A percentile compares a stretch with the other conserved stretches of the same genome.
These are phyloP conservation scores for Boletus eberwhitei DNA, from an alignment of 768 basidiomycete species.

Conservation along the genomic window DNA sequence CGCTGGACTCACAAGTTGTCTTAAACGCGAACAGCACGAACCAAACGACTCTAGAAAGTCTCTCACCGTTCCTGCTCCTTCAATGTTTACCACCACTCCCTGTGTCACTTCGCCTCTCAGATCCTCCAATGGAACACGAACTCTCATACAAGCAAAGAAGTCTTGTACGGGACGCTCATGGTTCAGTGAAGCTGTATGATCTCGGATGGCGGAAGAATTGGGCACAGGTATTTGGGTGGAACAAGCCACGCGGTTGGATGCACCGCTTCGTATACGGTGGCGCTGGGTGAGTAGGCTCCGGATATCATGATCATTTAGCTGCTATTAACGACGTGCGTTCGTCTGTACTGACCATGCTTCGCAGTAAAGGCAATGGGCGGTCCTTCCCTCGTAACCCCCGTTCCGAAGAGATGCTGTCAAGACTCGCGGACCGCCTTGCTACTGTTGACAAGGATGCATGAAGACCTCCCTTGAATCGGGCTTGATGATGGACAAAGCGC, in stretches of 20 bases:
- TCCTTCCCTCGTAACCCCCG: constrained; percentile 66
- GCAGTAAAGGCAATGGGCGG: constrained; percentile 63
- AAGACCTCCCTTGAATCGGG: background rate
- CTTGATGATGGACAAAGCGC: background rate
- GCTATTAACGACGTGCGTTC: background rate
- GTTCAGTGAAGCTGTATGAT: constrained; percentile 61
- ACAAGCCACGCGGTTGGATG: constrained; percentile 48
- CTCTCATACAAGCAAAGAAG: constrained; percentile 62
- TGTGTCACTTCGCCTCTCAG: constrained; percentile 45
- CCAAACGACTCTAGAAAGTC: constrained; percentile 79
- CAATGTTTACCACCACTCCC: constrained; percentile 67
- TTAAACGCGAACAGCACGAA: constrained; percentile 53
- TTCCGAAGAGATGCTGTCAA: constrained; percentile 62
- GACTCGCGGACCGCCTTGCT: constrained; percentile 60
- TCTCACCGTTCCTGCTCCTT: constrained; percentile 72
- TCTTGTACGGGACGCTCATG: constrained; percentile 62
- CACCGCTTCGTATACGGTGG: constrained; percentile 59
- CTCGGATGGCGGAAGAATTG: constrained; percentile 72
- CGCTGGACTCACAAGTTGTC: background rate
- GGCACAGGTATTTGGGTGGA: constrained; percentile 65
- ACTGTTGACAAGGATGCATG: constrained; percentile 50
- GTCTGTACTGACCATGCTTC: constrained; percentile 2
- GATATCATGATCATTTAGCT: background rate
- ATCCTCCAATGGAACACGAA: constrained; percentile 72
- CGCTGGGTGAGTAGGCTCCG: constrained; percentile 46